Evolutionary conservation across 768 basidiomycete species (phyloP).

Genomic region (Cytidiella melzeri): DNA sequence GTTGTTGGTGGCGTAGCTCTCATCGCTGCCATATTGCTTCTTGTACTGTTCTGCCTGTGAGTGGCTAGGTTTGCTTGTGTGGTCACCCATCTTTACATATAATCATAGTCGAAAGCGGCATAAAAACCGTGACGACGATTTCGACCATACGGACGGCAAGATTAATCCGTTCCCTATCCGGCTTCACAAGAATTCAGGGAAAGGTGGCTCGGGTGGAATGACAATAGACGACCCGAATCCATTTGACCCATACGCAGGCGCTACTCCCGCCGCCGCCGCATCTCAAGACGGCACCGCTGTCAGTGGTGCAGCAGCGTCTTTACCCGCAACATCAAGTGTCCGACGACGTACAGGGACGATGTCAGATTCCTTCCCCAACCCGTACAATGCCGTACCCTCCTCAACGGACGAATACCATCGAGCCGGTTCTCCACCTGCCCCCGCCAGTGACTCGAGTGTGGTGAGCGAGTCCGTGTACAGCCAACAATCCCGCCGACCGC

Average conservation of each 20-base stretch:
- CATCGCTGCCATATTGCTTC: slow-evolving; percentile 8
- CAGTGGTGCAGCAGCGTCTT: background rate
- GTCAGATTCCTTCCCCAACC: background rate
- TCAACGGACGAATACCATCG: background rate
- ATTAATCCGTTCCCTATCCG: background rate
- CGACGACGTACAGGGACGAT: background rate
- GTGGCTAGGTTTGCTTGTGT: too few relatives aligned
- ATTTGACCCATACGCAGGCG: slow-evolving; percentile 1
- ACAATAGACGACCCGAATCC: background rate
- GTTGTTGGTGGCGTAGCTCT: slow-evolving; percentile 14
- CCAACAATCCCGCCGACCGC: background rate
- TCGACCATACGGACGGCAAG: slow-evolving; percentile 8
- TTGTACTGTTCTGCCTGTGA: slow-evolving; percentile 14
- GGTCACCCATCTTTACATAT: too few relatives aligned
- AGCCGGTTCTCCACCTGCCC: background rate
- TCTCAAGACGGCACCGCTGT: background rate
- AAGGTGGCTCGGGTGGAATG: background rate
- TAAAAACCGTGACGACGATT: slow-evolving; percentile 14
- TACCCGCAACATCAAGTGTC: background rate
- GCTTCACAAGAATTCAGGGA: slow-evolving; percentile 4
- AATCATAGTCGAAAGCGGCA: slow-evolving; percentile 9
- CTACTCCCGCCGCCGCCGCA: background rate
- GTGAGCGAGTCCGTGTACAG: slow-evolving; percentile 2
- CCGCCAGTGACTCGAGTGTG: slow-evolving; percentile 1
- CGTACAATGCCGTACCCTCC: background rate